phyloP scores from a whole-genome alignment of 2,329 filamentous ascomycete genomes.

The Cladosporium halotolerans region DNA sequence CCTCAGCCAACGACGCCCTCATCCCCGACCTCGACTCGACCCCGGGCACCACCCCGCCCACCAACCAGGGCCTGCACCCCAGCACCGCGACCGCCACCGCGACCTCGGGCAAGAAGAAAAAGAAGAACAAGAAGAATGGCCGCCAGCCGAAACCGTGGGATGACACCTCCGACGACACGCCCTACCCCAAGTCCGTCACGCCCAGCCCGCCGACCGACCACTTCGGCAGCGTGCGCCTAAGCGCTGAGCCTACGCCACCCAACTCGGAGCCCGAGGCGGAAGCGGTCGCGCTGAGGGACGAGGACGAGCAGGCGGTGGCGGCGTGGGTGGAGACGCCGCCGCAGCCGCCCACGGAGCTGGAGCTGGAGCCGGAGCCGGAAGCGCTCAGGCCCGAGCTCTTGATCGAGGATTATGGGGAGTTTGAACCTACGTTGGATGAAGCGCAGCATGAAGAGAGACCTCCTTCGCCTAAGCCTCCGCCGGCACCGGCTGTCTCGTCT shows the following conservation, averaged over 20 bases:
- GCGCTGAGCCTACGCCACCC: conserved; percentile 5
- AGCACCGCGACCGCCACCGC: background rate
- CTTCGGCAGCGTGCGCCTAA: conserved; percentile 5
- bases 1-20: conserved; percentile 17
- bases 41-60: conserved; percentile 16
- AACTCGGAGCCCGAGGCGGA: conserved; percentile 8
- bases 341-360: conserved; percentile 1
- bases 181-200: conserved; percentile 24
- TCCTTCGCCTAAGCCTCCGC: conserved; percentile 7
- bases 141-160: conserved; percentile 11
- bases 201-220: conserved; percentile 20
- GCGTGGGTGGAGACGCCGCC: conserved; percentile 8
- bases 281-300: background rate
- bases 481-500: background rate
- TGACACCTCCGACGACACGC: conserved; percentile 22
- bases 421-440: background rate
- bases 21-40: conserved; percentile 23
- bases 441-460: background rate
- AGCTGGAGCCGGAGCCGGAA: background rate
- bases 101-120: conserved; percentile 23
- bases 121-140: conserved; percentile 15
- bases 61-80: conserved; percentile 9
- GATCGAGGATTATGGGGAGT: conserved; percentile 6
- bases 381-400: background rate
- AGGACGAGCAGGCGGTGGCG: conserved; percentile 8